Base-by-base conservation (phyloP, 202 grass and related monocot genomes). In the Setaria italica region DNA sequence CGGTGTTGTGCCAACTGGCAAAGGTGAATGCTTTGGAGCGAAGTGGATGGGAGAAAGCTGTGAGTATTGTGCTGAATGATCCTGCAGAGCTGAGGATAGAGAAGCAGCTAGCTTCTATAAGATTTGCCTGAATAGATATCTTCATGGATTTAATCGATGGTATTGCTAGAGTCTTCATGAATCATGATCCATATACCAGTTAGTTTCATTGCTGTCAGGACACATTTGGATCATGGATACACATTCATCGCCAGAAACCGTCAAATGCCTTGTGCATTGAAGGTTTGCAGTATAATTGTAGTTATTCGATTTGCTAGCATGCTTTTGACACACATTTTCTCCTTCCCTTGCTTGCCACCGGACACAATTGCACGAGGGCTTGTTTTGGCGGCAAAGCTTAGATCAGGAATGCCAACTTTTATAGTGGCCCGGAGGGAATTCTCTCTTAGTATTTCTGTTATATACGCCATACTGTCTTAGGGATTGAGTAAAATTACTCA, bases 21-120 rank as follows among this genome's bases (percentile, higher is more conserved):
- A 90, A 81, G 72, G 64, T 87, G 58, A 89, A 85, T 6, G 72
- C 56, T 82, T 20, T 92, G 56, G 88, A 91, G 20, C 56, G 63
- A 58, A 86, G 11, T 62, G 88, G 69, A 58, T 94, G 92, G 92
- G 84, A 85, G 83, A 89, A 85, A 67, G 56, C 71, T 60, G 37
- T 94, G 6, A 30, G 45, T 68, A 47, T 13, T 78, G 15, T 67
- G 39, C 32, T 92, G 35, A 72, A 78, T 64, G 83, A 85, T 81
- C 74, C 68, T 62, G 53, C 59, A 37, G 33, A 79, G 66, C 39
- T 72, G 55, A 85, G 76, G 47, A 67, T 56, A 35, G 68, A n/a
- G 53, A 85, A 90, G 10, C 65, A 80, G 14, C 42, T 95, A 73
- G 62, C 84, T 71, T n/a, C 19, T 42, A 79, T 90, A 41, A 82